Percentiles rank a stretch among this genome's conserved stretches.
These are phyloP conservation scores for Sporothrix inflata DNA, from an alignment of 2,329 filamentous ascomycete genomes.

Conservation along the genomic window DNA sequence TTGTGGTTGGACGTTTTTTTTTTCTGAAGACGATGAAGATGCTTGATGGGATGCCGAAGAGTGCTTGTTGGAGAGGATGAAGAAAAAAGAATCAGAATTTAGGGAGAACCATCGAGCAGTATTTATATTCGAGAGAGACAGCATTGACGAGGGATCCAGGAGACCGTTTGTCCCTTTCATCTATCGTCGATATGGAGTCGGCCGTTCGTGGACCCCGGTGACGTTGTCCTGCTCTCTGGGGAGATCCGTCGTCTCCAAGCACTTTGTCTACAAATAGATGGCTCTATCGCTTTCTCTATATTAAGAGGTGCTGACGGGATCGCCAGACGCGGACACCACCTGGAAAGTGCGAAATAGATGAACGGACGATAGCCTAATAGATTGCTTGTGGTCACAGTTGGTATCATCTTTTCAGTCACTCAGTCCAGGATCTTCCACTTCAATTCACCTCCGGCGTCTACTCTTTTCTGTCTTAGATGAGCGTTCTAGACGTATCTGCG, in stretches of 20 bases:
- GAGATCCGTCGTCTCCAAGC: neutral
- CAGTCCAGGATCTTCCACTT: neutral
- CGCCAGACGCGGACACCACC: neutral
- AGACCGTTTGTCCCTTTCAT: neutral
- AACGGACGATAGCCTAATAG: neutral
- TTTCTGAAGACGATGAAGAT: neutral
- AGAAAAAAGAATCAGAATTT: neutral
- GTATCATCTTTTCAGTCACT: neutral
- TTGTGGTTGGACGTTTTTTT: neutral
- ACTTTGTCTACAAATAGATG: neutral
- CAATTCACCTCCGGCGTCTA: neutral
- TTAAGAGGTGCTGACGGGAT: neutral
- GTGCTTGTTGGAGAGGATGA: neutral
- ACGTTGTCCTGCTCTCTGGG: neutral
- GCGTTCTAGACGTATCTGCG: neutral
- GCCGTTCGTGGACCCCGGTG: neutral
- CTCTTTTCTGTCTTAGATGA: neutral
- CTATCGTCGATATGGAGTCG: neutral
- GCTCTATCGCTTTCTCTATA: neutral
- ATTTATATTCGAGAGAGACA: neutral
- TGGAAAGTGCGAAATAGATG: conserved; percentile 6
- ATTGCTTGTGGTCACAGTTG: neutral
- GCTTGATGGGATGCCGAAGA: neutral
- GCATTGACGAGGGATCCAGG: neutral
- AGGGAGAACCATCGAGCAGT: neutral